Evolutionary conservation across 1,139 yeast genomes (phyloP).

Genomic region (Yarrowia galli): DNA sequence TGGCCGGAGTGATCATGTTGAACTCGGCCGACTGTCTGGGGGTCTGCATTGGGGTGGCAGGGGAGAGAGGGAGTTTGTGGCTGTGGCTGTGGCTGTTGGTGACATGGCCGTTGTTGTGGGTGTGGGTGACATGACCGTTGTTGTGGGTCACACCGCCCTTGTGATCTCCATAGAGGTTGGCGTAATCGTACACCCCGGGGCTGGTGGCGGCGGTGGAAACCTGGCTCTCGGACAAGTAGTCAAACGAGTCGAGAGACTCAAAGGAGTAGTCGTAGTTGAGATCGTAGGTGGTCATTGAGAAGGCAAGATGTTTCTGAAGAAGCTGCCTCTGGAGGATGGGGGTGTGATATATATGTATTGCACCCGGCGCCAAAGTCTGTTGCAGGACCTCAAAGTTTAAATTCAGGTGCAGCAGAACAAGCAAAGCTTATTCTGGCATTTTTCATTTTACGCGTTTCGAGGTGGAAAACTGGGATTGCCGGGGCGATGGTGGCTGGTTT

Average conservation of each 20-base stretch:
- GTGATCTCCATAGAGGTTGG: neutral
- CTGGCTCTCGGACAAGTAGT: conserved; percentile 23
- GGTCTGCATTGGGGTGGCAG: conserved; percentile 6
- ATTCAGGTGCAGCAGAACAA: neutral
- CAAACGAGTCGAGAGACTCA: conserved; percentile 37
- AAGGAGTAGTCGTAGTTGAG: conserved; percentile 35
- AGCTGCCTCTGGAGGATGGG: neutral
- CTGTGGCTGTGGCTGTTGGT: no score
- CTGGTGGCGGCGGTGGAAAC: conserved; percentile 30
- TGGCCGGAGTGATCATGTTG: conserved; percentile 27
- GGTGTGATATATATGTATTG: neutral
- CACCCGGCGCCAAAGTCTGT: neutral
- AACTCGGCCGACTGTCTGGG: conserved; percentile 7
- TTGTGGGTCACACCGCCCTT: neutral
- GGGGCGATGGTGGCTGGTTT: no score
- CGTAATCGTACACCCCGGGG: conserved; percentile 4
- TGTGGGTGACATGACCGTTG: neutral
- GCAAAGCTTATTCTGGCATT: neutral
- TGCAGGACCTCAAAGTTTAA: neutral
- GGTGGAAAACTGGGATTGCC: no score
- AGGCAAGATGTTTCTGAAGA: neutral
- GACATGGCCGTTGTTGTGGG: neutral
- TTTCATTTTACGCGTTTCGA: conserved; percentile 7
- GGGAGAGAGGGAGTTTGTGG: neutral
- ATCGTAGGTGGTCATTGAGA: conserved; percentile 29